Base-by-base conservation (phyloP, 257 asterid genomes). In the Prunella vulgaris region DNA sequence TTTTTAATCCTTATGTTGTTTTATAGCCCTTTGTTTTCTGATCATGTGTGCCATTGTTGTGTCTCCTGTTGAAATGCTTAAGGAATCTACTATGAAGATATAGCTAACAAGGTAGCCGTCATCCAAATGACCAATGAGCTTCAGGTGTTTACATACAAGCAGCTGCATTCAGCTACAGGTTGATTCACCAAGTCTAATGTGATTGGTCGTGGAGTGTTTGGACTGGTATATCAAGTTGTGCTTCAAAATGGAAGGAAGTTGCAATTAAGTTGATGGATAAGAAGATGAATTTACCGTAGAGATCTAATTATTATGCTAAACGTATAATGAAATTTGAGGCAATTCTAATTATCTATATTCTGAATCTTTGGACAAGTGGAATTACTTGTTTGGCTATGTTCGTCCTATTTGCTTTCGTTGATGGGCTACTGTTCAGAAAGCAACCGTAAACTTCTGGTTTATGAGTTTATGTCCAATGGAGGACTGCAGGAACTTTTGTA, bases 401-500 rank as follows among this genome's bases (percentile, higher is more conserved):
- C 98, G 0, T 96, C 93, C 0, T 87, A 88, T 82, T 78, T 93
- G 83, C 82, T 93, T 49, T 66, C 83, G 10, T 56, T 93, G 83
- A 76, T 86, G 64, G 97, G 98, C 56, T 88, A 84, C 72, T 88
- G 97, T 75, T 93, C 96, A 15, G 96, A 85, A 59, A 75, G 82
- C 74, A 85, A 67, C 80, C 95, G 74, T 68, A 93, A 87, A 66
- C 73, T 93, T 83, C 88, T 93, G 64, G 97, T 90, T 24, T 93
- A 93, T 74, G 98, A 90, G 85, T 93, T 90, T 68, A 93, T 93
- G 98, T 89, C 85, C 46, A 90, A 93, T 74, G 98, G 97, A 53
- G 97, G 98, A 46, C 83, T 93, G 84, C 98, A 90, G 79, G 98
- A 93, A 70, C 95, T 88, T 73, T 75, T 93, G 85, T 87, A 93